These are phyloP conservation scores for Aristolochia contorta DNA, from an alignment of 164 flowering plant species.

Conservation along the genomic window DNA sequence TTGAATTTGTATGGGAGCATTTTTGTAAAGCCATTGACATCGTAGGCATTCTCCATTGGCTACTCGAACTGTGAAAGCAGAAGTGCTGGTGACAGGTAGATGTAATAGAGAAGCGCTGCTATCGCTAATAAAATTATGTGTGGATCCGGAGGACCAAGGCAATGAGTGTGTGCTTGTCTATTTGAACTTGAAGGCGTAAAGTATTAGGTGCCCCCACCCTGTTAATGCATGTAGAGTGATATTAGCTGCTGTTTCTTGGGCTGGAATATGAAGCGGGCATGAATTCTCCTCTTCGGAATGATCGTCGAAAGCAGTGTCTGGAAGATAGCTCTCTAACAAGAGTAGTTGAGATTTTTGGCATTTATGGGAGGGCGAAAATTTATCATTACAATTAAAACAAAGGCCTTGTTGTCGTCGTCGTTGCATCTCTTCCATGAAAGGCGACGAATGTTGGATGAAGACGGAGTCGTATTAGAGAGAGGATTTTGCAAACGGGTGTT, in stretches of 20 bases:
- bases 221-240: constrained; percentile 6
- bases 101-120: background rate
- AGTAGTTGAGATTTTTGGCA: background rate
- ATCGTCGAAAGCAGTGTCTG: background rate
- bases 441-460: background rate
- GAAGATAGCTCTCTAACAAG: background rate
- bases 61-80: constrained; percentile 7
- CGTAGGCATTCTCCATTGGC: constrained; percentile 6
- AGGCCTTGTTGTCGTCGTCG: background rate
- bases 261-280: no score
- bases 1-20: background rate
- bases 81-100: background rate
- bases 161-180: constrained; percentile 1
- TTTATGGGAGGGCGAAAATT: background rate
- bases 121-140: constrained; percentile 10
- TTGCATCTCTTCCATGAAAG: background rate
- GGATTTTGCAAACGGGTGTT: background rate
- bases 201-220: constrained; percentile 2
- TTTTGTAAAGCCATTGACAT: background rate
- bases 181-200: constrained; percentile 1
- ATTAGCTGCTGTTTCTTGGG: background rate
- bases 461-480: background rate
- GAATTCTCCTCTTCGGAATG: background rate
- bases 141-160: no score
- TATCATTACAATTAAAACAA: background rate